These are phyloP conservation scores for Gillenia trifoliata DNA, from an alignment of 306 rosid genomes.

Conservation along the genomic window DNA sequence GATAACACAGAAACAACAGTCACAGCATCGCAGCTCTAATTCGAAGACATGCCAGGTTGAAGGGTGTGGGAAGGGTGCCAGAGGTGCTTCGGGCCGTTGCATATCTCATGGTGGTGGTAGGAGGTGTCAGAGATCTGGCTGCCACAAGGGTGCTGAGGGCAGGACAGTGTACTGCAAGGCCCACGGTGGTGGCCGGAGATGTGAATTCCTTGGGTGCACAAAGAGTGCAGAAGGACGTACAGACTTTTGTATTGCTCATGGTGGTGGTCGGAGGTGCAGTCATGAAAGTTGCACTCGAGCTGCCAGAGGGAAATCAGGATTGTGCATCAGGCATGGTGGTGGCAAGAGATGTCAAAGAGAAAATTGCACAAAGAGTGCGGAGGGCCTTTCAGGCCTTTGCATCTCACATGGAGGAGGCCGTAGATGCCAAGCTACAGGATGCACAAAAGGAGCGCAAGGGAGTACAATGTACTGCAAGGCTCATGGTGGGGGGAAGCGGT, in stretches of 20 bases:
- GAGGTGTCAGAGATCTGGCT: conserved; percentile 87
- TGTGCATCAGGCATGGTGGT: conserved; percentile 93
- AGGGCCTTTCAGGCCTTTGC: conserved; percentile 93
- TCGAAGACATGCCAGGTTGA: conserved; percentile 78
- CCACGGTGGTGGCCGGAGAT: conserved; percentile 96
- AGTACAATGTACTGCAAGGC: conserved; percentile 97
- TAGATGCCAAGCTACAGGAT: conserved; percentile 70
- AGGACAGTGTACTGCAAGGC: conserved; percentile 96
- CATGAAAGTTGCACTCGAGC: conserved; percentile 79
- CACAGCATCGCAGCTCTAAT: conserved; percentile 43
- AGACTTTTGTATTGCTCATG: conserved; percentile 92
- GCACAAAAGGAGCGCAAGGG: conserved; percentile 96
- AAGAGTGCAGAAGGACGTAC: conserved; percentile 99
- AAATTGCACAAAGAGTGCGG: conserved; percentile 90
- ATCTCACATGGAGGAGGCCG: conserved; percentile 98
- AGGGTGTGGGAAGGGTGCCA: conserved; percentile 94
- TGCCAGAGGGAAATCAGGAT: conserved; percentile 93
- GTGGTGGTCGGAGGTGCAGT: conserved; percentile 92
- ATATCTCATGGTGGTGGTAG: conserved; percentile 97
- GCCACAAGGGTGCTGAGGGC: conserved; percentile 96
- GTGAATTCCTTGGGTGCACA: conserved; percentile 90
- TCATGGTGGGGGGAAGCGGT: conserved; percentile 92
- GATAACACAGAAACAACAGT: conserved; percentile 51
- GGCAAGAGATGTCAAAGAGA: conserved; percentile 93
- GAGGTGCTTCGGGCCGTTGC: conserved; percentile 95